Conservation (phyloP, 441 rosid genomes). For the Hura crepitans region DNA sequence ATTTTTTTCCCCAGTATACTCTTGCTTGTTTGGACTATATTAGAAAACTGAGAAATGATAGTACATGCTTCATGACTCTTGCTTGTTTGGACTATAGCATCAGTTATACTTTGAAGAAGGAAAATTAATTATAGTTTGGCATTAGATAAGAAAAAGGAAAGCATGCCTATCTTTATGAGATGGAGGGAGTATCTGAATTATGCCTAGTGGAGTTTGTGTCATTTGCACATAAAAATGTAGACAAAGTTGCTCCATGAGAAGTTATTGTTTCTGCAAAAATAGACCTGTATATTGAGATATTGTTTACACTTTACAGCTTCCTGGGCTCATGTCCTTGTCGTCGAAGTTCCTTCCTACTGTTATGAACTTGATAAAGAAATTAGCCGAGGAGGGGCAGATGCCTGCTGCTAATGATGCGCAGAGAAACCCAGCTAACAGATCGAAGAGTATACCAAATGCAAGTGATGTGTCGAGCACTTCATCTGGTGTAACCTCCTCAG, state of each 20-base stretch:
- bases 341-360: slow-evolving; percentile 81
- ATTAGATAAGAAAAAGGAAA: no score
- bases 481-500: slow-evolving; percentile 36
- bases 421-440: slow-evolving; percentile 30
- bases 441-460: slow-evolving; percentile 39
- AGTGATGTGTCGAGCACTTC: slow-evolving; percentile 42
- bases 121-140: no score
- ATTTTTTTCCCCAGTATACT: no score
- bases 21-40: no score
- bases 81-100: no score
- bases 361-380: slow-evolving; percentile 73
- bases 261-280: neutral
- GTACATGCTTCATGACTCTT: no score
- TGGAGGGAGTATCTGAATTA: no score
- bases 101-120: no score
- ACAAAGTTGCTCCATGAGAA: neutral
- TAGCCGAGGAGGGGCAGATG: slow-evolving; percentile 83
- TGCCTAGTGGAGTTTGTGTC: neutral
- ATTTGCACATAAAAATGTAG: neutral
- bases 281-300: neutral
- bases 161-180: no score
- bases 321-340: slow-evolving; percentile 82
- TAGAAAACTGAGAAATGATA: no score
- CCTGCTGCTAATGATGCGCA: slow-evolving; percentile 46
- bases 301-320: slow-evolving; percentile 62